phyloP scores from a whole-genome alignment of 352 stramenopile species.

The Globisporangium solare region DNA sequence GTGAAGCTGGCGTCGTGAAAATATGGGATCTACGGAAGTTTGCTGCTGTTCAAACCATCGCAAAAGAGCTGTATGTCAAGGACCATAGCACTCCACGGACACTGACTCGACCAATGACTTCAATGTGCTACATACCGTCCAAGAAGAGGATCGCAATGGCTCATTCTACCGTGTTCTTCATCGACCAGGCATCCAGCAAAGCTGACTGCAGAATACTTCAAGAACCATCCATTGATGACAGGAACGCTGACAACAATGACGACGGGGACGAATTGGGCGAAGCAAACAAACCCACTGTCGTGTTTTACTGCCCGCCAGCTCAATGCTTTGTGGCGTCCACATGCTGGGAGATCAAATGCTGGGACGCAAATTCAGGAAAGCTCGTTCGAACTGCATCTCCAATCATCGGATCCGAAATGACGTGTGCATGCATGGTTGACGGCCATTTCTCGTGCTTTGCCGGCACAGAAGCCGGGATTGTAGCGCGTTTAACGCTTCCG shows the following conservation, averaged over 20 bases:
- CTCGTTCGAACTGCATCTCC: conserved; percentile 17
- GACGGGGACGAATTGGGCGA: conserved; percentile 18
- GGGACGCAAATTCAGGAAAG: conserved; percentile 19
- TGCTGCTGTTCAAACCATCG: conserved; percentile 31
- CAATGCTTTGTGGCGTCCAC: conserved; percentile 33
- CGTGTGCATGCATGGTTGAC: conserved; percentile 25
- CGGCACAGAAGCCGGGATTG: conserved; percentile 28
- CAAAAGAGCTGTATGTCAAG: conserved; percentile 29
- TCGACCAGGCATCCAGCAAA: conserved; percentile 25
- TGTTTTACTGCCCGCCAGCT: conserved; percentile 23
- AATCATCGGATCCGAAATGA: conserved; percentile 25
- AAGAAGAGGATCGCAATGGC: conserved; percentile 38
- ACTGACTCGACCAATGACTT: conserved; percentile 15
- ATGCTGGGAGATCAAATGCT: conserved; percentile 23
- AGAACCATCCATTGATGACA: background rate
- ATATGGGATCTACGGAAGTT: conserved; percentile 57
- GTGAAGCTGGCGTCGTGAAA: conserved; percentile 46
- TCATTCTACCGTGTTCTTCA: conserved; percentile 50
- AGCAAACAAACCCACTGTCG: conserved; percentile 24
- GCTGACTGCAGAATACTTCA: background rate
- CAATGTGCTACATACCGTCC: conserved; percentile 29
- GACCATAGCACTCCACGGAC: conserved; percentile 11
- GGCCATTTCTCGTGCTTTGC: conserved; percentile 42
- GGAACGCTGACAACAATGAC: background rate
- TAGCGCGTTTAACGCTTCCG: conserved; percentile 36